Evolutionary conservation across 2,329 filamentous ascomycete species (phyloP), one percentile per base, ranked within the genome.

Genomic region (Scedosporium aurantiacum): DNA sequence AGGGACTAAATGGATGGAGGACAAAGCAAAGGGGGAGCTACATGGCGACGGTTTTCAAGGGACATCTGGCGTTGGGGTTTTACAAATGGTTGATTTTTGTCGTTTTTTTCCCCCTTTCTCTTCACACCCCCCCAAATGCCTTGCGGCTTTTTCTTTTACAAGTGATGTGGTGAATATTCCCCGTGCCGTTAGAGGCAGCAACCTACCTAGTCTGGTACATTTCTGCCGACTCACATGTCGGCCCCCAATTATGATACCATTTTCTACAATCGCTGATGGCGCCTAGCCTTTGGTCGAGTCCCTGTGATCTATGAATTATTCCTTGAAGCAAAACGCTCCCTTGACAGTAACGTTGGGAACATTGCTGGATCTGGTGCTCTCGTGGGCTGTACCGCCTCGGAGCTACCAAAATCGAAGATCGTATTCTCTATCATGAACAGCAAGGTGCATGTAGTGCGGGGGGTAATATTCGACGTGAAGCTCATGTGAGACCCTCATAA

Each of bases 181-280:
- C 58, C 58, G 58, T 60, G 58, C 58, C 58, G 14, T 54, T 55
- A 27, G 41, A 52, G 58, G 58, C 58, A 54, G 58, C 58, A 52
- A 18, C 28, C 21, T 37, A 18, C 28, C 21, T 5, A 41, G 21
- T 18, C n/a, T 57, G 54, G 32, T 40, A 16, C 54, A 18, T 57
- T 57, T 57, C 50, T 28, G 12, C 50, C 50, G 50, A 23, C 50
- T 37, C n/a, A 18, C 16, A 32, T 40, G 32, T 32, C 54, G 32
- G 14, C 41, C 43, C 43, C 14, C 21, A 60, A 41, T 41, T 58
- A 25, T 55, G 45, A 60, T 60, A 60, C 58, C 58, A 41, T 5
- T 40, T 60, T 60, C 47, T 5, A 5, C 21, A 18, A 14, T 10
- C 10, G 7, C 27, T 45, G 14, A 27, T 45, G 14, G 7, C 8